Base-by-base conservation (phyloP, 345 rosid species). In the rapeseed (Brassica napus) region DNA sequence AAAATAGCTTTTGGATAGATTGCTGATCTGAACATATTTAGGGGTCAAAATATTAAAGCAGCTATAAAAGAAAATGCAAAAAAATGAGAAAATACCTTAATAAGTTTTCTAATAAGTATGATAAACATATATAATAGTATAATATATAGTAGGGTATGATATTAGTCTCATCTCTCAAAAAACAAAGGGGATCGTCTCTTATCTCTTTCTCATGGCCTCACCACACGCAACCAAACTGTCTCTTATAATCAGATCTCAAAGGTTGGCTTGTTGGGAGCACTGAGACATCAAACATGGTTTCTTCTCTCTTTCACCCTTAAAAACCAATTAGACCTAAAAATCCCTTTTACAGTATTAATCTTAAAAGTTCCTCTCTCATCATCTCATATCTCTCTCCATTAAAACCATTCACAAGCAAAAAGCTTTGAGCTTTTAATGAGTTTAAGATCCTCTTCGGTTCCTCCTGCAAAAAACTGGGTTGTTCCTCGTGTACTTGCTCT, bases 141-240 rank as follows among this genome's bases (percentile, higher is more conserved):
- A 72, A 64, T 71, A 37, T 37, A 37, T 37, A 37, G 44, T n/a
- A n/a, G 23, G 73, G 82, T 79, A 79, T 67, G 32, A 16, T 49
- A 73, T 79, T 74, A 76, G 81, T 81, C 12, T 76, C 70, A 60
- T 66, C 67, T 83, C 81, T 82, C 81, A 62, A 12, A 12, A 23
- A 60, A 4, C 79, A 74, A 72, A 47, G 73, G 32, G 69, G 68
- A 64, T 74, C 83, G 37, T 69, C 18, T 52, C 57, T 52, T 52
- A 42, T 52, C 57, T 52, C 57, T 15, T 52, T 15, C 8, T 12
- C 54, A 44, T 11, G 54, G 11, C 54, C 15, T 44, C 54, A 44
- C n/a, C 15, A 44, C 54, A 92, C 77, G 97, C 92, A 94, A 92
- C 98, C 97, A 84, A 87, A 71, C 87, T 92, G 97, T 94, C 97